A percentile compares a stretch with the other conserved stretches of the same genome.
Evolutionary conservation across 2,329 filamentous ascomycete species (phyloP).

Genomic region (Colletotrichum cereale): DNA sequence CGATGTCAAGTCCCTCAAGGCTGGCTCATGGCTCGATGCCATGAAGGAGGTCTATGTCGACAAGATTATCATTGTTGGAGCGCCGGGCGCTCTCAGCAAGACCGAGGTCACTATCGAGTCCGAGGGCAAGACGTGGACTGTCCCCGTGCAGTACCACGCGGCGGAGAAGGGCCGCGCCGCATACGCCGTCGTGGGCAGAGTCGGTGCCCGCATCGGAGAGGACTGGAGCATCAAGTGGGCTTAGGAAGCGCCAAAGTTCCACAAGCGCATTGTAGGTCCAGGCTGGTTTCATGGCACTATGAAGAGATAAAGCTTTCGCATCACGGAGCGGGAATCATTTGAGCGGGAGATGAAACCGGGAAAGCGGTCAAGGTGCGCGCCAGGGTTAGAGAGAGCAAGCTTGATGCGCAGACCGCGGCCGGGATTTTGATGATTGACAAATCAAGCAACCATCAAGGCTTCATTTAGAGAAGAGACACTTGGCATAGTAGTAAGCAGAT

Average conservation of each 20-base stretch:
- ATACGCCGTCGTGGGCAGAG: conserved; percentile 65
- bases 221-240: conserved; percentile 64
- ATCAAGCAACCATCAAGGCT: neutral
- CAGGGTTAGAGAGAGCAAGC: conserved; percentile 21
- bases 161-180: conserved; percentile 61
- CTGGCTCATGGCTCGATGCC: conserved; percentile 80
- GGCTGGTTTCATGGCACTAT: neutral
- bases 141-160: conserved; percentile 70
- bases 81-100: conserved; percentile 78
- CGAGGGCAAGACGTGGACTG: conserved; percentile 66
- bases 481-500: neutral
- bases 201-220: conserved; percentile 64
- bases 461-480: conserved; percentile 17
- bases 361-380: conserved; percentile 16
- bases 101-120: conserved; percentile 67
- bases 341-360: conserved; percentile 10
- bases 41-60: conserved; percentile 86
- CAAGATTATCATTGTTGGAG: conserved; percentile 86
- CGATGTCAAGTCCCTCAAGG: conserved; percentile 65
- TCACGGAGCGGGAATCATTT: neutral
- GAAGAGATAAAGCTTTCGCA: neutral
- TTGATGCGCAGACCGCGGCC: conserved; percentile 21
- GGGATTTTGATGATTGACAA: conserved; percentile 14
- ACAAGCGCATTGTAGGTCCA: neutral
- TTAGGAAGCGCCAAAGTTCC: conserved; percentile 16